Conservation (phyloP, 2,329 filamentous ascomycete genomes). For the Pezizomycotina sp. region DNA sequence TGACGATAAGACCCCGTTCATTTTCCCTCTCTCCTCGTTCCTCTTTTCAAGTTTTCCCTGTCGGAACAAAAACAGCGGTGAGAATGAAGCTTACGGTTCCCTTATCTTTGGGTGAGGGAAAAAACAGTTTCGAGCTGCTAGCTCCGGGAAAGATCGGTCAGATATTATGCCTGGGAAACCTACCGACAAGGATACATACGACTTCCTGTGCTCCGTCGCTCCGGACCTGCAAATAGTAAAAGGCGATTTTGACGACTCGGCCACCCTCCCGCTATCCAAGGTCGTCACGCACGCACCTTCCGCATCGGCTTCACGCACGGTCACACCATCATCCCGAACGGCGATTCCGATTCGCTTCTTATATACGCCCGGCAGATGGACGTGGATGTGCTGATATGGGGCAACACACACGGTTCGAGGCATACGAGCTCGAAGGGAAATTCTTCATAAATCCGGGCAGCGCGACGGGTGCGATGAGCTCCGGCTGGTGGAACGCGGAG, state of each 20-base stretch:
- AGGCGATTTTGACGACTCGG: conserved; percentile 53
- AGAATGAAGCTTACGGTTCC: too few species aligned
- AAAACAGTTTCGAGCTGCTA: conserved; percentile 38
- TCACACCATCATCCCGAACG: conserved; percentile 53
- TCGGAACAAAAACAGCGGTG: conserved; percentile 6
- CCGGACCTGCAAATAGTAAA: conserved; percentile 53
- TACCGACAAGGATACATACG: conserved; percentile 42
- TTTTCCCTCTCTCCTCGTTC: conserved; percentile 2
- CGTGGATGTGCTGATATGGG: conserved; percentile 52
- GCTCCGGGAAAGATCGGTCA: conserved; percentile 43
- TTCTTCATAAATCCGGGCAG: conserved; percentile 56
- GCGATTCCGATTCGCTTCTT: conserved; percentile 48
- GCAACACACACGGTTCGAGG: conserved; percentile 53
- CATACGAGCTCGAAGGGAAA: conserved; percentile 54
- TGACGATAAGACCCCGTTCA: conserved; percentile 1
- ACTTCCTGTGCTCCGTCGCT: conserved; percentile 39
- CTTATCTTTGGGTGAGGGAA: background rate
- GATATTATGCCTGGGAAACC: conserved; percentile 42
- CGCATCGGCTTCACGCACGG: conserved; percentile 56
- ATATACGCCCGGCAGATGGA: conserved; percentile 57
- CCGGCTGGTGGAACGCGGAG: conserved; percentile 40
- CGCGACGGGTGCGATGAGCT: conserved; percentile 49
- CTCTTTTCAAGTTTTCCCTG: conserved; percentile 5
- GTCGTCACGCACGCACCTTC: conserved; percentile 53
- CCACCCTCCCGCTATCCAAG: conserved; percentile 47